A percentile compares a stretch with the other conserved stretches of the same genome.
Evolutionary conservation across 352 stramenopile species (phyloP).

Genomic region (Globisporangium paroecandrum): DNA sequence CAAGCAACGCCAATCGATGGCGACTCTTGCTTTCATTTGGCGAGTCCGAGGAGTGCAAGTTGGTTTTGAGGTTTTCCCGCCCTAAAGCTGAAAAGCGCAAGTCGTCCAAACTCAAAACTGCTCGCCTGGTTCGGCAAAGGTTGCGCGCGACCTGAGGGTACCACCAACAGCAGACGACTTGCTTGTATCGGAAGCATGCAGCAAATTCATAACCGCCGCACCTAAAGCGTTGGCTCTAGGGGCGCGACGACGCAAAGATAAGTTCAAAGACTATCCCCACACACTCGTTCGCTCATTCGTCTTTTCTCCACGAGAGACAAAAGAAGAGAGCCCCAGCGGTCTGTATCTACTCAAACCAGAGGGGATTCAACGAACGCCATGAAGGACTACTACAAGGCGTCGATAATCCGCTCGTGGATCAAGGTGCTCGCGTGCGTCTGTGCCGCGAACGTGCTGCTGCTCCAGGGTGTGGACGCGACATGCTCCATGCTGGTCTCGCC

Average conservation of each 20-base stretch:
- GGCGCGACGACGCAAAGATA: not conserved
- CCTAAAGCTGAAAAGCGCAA: not conserved
- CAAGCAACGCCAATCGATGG: no score
- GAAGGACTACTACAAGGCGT: constrained; percentile 5
- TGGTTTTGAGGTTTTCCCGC: not conserved
- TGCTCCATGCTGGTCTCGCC: constrained; percentile 2
- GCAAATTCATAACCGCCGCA: not conserved
- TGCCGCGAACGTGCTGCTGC: not conserved
- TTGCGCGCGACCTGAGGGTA: not conserved
- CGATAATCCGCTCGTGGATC: constrained; percentile 7
- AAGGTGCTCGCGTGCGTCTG: constrained; percentile 12
- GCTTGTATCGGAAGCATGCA: not conserved
- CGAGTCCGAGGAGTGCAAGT: not conserved
- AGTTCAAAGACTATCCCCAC: not conserved
- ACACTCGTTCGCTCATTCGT: not conserved
- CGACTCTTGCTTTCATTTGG: not conserved
- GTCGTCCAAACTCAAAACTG: not conserved
- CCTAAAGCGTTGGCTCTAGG: not conserved
- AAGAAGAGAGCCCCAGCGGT: not conserved
- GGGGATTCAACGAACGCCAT: not conserved
- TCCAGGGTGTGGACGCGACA: constrained; percentile 1
- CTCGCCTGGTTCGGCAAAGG: not conserved
- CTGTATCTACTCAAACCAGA: not conserved
- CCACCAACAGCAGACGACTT: no score
- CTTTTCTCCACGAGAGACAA: constrained; percentile 3